These are phyloP conservation scores for Kazachstania sp. DNA, from an alignment of 1,139 yeast species.

Conservation along the genomic window DNA sequence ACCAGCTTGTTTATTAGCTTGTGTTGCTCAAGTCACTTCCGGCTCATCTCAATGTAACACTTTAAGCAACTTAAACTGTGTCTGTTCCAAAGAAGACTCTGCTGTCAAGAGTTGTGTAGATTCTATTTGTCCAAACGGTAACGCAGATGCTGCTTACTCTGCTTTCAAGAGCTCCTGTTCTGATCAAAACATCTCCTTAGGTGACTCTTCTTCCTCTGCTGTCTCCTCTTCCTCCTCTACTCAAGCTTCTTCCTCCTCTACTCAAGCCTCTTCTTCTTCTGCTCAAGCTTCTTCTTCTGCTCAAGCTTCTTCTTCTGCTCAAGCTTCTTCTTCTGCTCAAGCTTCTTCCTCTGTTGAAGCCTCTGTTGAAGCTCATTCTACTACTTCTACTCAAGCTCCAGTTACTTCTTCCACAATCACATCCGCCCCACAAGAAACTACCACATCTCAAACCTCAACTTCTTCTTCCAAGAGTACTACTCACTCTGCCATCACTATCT, in stretches of 20 bases:
- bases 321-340: constrained; percentile 15
- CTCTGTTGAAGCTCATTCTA: constrained; percentile 14
- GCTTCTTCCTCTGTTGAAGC: constrained; percentile 11
- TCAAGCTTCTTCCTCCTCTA: constrained; percentile 28
- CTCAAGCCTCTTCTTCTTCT: constrained; percentile 26
- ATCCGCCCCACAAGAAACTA: constrained; percentile 10
- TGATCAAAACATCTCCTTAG: constrained; percentile 33
- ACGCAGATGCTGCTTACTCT: constrained; percentile 46
- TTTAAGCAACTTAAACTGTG: constrained; percentile 50
- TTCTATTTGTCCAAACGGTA: constrained; percentile 55
- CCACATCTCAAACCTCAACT: constrained; percentile 16
- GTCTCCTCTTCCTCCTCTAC: constrained; percentile 32
- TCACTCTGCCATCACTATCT: constrained; percentile 11
- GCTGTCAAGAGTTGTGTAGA: constrained; percentile 53
- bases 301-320: constrained; percentile 11
- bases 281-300: neutral
- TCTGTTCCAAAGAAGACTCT: constrained; percentile 47
- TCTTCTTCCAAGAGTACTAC: constrained; percentile 15
- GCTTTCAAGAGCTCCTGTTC: constrained; percentile 51
- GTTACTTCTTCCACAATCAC: constrained; percentile 14
- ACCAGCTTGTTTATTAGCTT: constrained; percentile 84
- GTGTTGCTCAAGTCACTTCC: constrained; percentile 65
- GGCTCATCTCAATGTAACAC: constrained; percentile 46
- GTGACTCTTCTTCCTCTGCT: constrained; percentile 32
- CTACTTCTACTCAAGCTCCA: constrained; percentile 20